Base-by-base conservation (phyloP, 116 monocot genomes). In the Papilionanthe hybrid region DNA sequence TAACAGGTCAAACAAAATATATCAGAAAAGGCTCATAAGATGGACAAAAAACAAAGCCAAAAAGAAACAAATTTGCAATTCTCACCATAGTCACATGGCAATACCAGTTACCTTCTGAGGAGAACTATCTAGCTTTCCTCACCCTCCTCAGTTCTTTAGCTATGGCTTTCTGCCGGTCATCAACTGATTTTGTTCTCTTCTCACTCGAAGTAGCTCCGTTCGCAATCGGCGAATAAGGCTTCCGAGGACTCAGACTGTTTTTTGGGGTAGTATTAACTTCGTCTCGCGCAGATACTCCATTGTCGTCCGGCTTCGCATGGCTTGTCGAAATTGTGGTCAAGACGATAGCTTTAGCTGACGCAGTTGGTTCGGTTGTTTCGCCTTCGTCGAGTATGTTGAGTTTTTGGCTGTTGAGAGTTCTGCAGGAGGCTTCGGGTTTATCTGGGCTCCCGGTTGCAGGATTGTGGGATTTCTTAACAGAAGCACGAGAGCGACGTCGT, bases 401-500 rank as follows among this genome's bases (percentile, higher is more conserved):
- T 8, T 47, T 75, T 4, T 22, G 47, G 22, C 75, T 75, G 8
- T 3, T 10, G 48, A 18, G 27, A 68, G 8, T 63, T 23, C 63
- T 32, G 69, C 17, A 69, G 5, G 37, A 11, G 13, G 9, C 25
- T 75, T 49, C 25, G 49, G 25, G 11, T 75, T 75, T 75, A 49
- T 49, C 3, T 23, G 75, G 47, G 19, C n/a, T 18, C 12, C 43
- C 8, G 29, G 72, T 30, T 20, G 42, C 23, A 22, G 9, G 73
- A 73, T 9, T 50, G 28, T 23, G 25, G n/a, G 73, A 44, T 76
- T 63, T 42, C 73, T 81, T 78, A 11, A 18, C 22, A 72, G 82
- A 85, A 79, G 49, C 77, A 44, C 79, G 85, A 28, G 80, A 58
- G 76, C 76, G 81, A 48, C 81, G 89, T 0, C 92, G 89, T 66